Percentiles rank a stretch among this genome's conserved stretches.
Conservation (phyloP, 192 early-diverging fungal genomes). For the Entomortierella beljakovae region DNA sequence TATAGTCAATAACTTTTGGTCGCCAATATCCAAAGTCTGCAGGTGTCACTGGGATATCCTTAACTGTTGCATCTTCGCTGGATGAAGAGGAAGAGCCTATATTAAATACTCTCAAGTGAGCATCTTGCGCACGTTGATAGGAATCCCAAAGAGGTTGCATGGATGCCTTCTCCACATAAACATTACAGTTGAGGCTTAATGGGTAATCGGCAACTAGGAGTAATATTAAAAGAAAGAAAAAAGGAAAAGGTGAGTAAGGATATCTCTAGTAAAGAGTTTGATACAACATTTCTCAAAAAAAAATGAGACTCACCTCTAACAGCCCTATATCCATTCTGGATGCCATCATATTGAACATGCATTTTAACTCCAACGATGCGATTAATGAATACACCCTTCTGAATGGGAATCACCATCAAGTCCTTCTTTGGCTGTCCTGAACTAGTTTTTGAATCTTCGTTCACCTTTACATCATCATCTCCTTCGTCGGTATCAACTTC, state of each 20-base stretch:
- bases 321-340: conserved; percentile 38
- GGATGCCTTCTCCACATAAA: conserved; percentile 35
- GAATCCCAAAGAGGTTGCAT: conserved; percentile 47
- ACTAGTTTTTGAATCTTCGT: not conserved
- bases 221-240: not conserved
- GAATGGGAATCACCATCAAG: conserved; percentile 38
- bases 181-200: conserved; percentile 28
- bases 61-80: not conserved
- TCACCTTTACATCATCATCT: not conserved
- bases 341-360: conserved; percentile 42
- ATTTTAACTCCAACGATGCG: conserved; percentile 41
- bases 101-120: conserved; percentile 29
- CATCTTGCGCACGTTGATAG: conserved; percentile 37
- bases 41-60: conserved; percentile 17
- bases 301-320: conserved; percentile 30
- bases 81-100: not conserved
- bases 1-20: conserved; percentile 26
- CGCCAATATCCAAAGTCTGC: conserved; percentile 45
- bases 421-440: conserved; percentile 11
- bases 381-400: conserved; percentile 46
- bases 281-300: not conserved
- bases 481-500: not conserved
- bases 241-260: not conserved
- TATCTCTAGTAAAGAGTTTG: not conserved
- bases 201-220: conserved; percentile 31